Conservation (phyloP, 2,329 filamentous ascomycete genomes). For the Fusarium graminum region DNA sequence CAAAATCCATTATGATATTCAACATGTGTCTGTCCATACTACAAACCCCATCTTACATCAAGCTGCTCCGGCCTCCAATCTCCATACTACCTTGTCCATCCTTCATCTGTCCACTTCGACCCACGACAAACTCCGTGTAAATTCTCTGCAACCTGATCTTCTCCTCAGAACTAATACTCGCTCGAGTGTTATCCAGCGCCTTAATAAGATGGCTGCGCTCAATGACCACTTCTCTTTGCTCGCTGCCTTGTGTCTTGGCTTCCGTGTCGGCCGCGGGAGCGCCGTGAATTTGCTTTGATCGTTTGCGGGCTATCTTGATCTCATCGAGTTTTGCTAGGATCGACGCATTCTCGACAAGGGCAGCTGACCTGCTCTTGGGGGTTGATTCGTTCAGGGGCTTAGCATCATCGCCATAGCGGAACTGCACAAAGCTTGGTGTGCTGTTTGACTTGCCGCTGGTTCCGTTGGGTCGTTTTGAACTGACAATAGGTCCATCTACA, state of each 20-base stretch:
- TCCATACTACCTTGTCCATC: conserved; percentile 93
- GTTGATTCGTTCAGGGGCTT: conserved; percentile 57
- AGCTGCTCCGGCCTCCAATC: conserved; percentile 89
- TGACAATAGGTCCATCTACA: conserved; percentile 62
- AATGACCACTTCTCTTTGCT: conserved; percentile 80
- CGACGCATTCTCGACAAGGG: conserved; percentile 79
- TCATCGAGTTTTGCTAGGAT: conserved; percentile 86
- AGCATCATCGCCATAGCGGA: conserved; percentile 79
- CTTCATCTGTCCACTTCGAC: conserved; percentile 93
- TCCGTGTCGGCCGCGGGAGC: conserved; percentile 45
- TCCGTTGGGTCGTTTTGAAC: conserved; percentile 53
- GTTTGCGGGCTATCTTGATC: conserved; percentile 77
- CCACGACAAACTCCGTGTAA: conserved; percentile 92
- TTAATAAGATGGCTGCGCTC: conserved; percentile 85
- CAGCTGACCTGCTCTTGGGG: conserved; percentile 64
- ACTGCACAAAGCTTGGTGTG: conserved; percentile 78
- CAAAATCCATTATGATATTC: conserved; percentile 13
- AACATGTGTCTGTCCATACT: conserved; percentile 6
- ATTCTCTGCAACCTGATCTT: conserved; percentile 80
- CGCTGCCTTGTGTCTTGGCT: conserved; percentile 50
- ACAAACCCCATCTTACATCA: conserved; percentile 77
- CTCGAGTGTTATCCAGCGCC: conserved; percentile 80
- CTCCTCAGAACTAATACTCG: conserved; percentile 86
- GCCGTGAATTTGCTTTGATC: conserved; percentile 53
- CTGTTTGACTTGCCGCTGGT: conserved; percentile 49